Conservation (phyloP, 2,329 filamentous ascomycete genomes). For the Trichoderma citrinoviride region DNA sequence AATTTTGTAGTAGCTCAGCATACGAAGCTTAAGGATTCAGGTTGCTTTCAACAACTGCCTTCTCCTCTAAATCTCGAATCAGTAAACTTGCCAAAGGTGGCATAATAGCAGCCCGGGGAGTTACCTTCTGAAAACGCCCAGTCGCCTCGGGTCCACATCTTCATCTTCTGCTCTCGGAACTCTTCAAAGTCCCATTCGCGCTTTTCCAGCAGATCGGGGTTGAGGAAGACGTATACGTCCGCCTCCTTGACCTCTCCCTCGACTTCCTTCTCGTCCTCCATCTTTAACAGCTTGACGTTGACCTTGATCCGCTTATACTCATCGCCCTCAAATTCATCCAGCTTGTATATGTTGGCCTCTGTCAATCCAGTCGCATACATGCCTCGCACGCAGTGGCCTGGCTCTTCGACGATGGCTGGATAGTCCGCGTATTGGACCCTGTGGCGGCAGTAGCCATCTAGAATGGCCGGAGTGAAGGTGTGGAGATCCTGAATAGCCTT, state of each 20-base stretch:
- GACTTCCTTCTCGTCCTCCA: conserved; percentile 38
- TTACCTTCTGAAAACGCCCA: conserved; percentile 44
- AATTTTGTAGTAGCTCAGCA: too few species aligned
- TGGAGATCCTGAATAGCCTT: conserved; percentile 54
- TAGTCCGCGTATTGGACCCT: conserved; percentile 72
- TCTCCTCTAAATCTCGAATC: background rate
- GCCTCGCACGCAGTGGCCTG: conserved; percentile 63
- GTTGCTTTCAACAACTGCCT: background rate
- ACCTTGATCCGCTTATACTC: conserved; percentile 64
- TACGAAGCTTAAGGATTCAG: too few species aligned
- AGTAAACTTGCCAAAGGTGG: conserved; percentile 2
- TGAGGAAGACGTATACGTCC: conserved; percentile 64
- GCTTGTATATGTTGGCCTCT: conserved; percentile 66
- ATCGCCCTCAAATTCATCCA: conserved; percentile 79
- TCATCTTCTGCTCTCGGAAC: conserved; percentile 73
- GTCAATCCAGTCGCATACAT: conserved; percentile 77
- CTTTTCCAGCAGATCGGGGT: conserved; percentile 57
- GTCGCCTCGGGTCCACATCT: conserved; percentile 51
- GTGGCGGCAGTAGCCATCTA: conserved; percentile 68
- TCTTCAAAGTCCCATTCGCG: conserved; percentile 85
- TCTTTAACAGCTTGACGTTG: conserved; percentile 51
- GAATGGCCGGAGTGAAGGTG: conserved; percentile 69
- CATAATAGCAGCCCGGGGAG: background rate
- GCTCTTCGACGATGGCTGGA: conserved; percentile 67
- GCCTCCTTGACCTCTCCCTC: conserved; percentile 51